Evolutionary conservation across 2,329 filamentous ascomycete species (phyloP), one percentile per base, ranked within the genome.

Genomic region (Onygenales sp.): DNA sequence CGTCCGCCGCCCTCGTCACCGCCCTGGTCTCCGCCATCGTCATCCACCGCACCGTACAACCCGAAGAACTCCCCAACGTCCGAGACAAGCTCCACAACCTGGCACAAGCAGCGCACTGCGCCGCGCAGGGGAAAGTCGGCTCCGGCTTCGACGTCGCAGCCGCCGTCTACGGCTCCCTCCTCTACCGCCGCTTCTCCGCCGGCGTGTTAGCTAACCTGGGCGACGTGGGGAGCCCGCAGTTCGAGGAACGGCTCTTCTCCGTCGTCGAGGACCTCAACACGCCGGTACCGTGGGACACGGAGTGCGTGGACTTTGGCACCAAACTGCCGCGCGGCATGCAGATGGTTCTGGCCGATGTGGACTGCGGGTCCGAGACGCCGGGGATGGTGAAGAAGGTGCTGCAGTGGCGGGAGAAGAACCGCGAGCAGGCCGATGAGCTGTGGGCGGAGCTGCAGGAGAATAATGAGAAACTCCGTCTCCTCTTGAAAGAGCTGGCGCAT

Each of bases 361-460:
- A 94, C 67, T 95, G 91, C 65, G 93, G 93, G 34, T 92, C 86
- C 48, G 82, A 95, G 74, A 97, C 92, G 6, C 91, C 95, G 0
- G 82, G 89, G 11, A 97, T 98, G 93, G 93, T 96, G 39, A 95
- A 92, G 73, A 82, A 88, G 65, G 88, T 98, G 11, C 77, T 97
- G 2, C 79, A 80, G 34, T 98, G 93, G 93, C 78, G 87, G 50
- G 80, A 81, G 49, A 70, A 78, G 47, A 82, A 88, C 17, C 72
- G 77, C 0, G 77, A 77, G 2, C 80, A 77, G n/a, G 84, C 90
- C 1, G 80, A 82, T 57, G 63, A 69, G 56, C 75, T 96, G 14
- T 97, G 91, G 89, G 78, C 79, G 46, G 75, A 80, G 1, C 71
- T 98, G 54, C 89, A 97, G 68, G 68, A 66, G 2, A 78, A 80